A percentile compares a stretch with the other conserved stretches of the same genome.
Evolutionary conservation across 2,329 filamentous ascomycete species (phyloP).

Genomic region (Nigrospora osmanthi): DNA sequence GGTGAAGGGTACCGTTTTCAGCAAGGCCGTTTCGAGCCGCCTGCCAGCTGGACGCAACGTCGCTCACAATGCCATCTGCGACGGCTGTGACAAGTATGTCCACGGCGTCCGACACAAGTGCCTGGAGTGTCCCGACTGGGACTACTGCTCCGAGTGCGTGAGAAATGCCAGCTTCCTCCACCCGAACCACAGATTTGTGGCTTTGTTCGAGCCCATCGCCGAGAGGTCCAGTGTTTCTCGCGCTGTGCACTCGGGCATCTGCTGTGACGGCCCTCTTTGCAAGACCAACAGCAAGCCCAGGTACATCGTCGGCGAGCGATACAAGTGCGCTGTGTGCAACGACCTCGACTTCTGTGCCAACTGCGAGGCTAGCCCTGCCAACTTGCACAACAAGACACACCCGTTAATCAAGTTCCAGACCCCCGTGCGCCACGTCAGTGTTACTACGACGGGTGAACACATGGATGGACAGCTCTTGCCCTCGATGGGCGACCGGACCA

Average conservation of each 20-base stretch:
- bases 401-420: conserved; percentile 96
- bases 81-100: conserved; percentile 87
- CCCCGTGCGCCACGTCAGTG: conserved; percentile 77
- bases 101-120: conserved; percentile 92
- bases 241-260: conserved; percentile 72
- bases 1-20: conserved; percentile 53
- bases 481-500: conserved; percentile 61
- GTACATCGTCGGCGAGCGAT: conserved; percentile 82
- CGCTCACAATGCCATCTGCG: conserved; percentile 82
- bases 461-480: conserved; percentile 56
- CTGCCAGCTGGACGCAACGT: conserved; percentile 74
- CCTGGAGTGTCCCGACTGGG: conserved; percentile 93
- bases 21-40: conserved; percentile 54
- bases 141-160: conserved; percentile 79
- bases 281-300: conserved; percentile 44
- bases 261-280: conserved; percentile 92
- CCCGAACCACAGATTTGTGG: conserved; percentile 78
- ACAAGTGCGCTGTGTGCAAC: conserved; percentile 95
- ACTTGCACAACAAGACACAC: conserved; percentile 89
- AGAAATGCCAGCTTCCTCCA: conserved; percentile 61
- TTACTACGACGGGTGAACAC: conserved; percentile 77
- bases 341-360: conserved; percentile 92
- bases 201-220: conserved; percentile 68
- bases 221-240: conserved; percentile 24
- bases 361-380: conserved; percentile 82